Conservation (phyloP, 2,329 filamentous ascomycete genomes). For the Curvularia verruculosa region DNA sequence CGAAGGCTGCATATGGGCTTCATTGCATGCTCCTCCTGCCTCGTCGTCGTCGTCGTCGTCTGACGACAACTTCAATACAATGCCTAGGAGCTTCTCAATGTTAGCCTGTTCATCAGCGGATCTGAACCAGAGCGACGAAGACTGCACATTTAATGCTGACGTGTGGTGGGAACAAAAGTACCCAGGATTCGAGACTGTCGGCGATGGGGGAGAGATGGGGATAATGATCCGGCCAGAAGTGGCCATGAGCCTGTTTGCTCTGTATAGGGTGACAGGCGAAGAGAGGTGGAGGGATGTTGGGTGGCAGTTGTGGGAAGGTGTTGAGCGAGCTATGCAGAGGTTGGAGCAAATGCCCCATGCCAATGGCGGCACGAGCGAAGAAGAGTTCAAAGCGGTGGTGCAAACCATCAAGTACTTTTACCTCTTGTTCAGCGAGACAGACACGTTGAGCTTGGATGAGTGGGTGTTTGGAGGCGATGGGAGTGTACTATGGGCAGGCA, state of each 20-base stretch:
- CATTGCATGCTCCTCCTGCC: constrained; percentile 61
- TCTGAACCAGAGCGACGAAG: neutral
- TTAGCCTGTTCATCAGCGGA: constrained; percentile 47
- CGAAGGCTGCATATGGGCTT: constrained; percentile 67
- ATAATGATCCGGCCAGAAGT: constrained; percentile 67
- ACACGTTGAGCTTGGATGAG: constrained; percentile 64
- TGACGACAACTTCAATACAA: constrained; percentile 44
- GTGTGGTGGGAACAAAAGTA: constrained; percentile 24
- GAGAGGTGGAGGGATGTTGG: constrained; percentile 67
- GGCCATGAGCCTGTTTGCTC: constrained; percentile 77
- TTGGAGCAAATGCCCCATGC: constrained; percentile 34
- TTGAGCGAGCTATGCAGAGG: constrained; percentile 51
- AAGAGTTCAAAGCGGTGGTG: constrained; percentile 72
- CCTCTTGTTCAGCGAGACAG: constrained; percentile 63
- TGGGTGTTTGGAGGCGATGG: constrained; percentile 62
- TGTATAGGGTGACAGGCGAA: constrained; percentile 74
- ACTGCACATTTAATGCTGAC: constrained; percentile 15
- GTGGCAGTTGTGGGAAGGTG: constrained; percentile 72
- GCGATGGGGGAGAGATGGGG: constrained; percentile 65
- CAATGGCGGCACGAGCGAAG: constrained; percentile 66
- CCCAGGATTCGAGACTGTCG: constrained; percentile 59
- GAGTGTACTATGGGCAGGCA: constrained; percentile 41
- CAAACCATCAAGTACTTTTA: constrained; percentile 71
- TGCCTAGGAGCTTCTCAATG: constrained; percentile 52
- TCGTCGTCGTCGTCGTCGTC: constrained; percentile 33